Evolutionary conservation across 768 basidiomycete genomes (phyloP).

Genomic region (Calocera cornea): DNA sequence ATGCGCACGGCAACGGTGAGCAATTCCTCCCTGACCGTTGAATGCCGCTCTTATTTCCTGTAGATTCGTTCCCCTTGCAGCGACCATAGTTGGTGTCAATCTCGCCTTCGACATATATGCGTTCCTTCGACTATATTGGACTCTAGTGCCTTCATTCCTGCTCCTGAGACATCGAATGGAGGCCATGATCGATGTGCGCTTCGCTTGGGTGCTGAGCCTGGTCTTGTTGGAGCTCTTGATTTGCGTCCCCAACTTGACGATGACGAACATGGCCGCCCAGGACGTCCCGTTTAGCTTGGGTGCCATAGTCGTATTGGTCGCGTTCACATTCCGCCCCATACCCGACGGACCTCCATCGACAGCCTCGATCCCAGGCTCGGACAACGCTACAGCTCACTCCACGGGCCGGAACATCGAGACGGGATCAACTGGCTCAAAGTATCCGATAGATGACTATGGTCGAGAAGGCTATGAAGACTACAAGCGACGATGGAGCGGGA

Average conservation of each 20-base stretch:
- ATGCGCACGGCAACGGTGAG: neutral
- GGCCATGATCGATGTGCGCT: neutral
- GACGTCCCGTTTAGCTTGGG: neutral
- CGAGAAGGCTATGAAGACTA: neutral
- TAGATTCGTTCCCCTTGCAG: neutral
- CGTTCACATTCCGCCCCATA: neutral
- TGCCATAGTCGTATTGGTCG: neutral
- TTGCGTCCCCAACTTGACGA: neutral
- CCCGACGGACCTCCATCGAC: neutral
- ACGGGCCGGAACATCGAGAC: neutral
- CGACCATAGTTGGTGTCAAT: neutral
- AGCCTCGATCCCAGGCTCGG: neutral
- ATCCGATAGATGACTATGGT: neutral
- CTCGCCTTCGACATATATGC: neutral
- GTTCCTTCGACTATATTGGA: neutral
- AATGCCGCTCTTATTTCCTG: neutral
- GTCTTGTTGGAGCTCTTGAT: neutral
- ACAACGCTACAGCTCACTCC: neutral
- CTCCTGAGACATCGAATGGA: neutral
- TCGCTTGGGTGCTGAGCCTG: neutral
- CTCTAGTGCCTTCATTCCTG: neutral
- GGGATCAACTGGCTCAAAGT: neutral
- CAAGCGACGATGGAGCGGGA: neutral
- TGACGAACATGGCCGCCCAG: neutral
- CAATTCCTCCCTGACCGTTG: neutral